These are phyloP conservation scores for Plasmodium gaboni DNA, from an alignment of 169 alveolate species.

Conservation along the genomic window DNA sequence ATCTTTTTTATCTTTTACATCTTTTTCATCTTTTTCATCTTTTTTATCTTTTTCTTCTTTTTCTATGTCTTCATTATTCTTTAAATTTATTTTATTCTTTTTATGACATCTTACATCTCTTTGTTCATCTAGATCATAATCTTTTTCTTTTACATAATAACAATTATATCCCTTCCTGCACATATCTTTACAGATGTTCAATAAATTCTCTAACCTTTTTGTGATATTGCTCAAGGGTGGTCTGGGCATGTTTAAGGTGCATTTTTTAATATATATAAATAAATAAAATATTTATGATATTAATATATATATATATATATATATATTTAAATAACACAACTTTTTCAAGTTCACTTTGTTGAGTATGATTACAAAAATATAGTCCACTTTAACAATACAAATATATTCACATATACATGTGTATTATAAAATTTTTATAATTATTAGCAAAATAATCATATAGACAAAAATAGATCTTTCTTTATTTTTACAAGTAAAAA, in stretches of 20 bases:
- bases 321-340: too few species aligned
- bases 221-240: not conserved
- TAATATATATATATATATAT: too few species aligned
- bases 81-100: not conserved
- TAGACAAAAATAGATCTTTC: too few species aligned
- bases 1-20: not conserved
- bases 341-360: too few species aligned
- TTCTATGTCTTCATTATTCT: not conserved
- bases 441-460: too few species aligned
- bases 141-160: not conserved
- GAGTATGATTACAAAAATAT: too few species aligned
- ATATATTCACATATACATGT: too few species aligned
- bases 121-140: not conserved
- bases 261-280: not conserved
- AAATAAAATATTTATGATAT: too few species aligned
- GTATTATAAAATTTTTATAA: too few species aligned
- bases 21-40: too few species aligned
- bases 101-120: not conserved
- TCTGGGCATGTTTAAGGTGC: not conserved
- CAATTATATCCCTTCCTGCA: not conserved
- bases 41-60: slow-evolving; percentile 4
- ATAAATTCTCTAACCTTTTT: not conserved
- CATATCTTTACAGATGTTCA: not conserved
- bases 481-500: too few species aligned
- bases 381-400: too few species aligned